Evolutionary conservation across 192 early-diverging fungal species (phyloP).

Genomic region (Coemansia sp.): DNA sequence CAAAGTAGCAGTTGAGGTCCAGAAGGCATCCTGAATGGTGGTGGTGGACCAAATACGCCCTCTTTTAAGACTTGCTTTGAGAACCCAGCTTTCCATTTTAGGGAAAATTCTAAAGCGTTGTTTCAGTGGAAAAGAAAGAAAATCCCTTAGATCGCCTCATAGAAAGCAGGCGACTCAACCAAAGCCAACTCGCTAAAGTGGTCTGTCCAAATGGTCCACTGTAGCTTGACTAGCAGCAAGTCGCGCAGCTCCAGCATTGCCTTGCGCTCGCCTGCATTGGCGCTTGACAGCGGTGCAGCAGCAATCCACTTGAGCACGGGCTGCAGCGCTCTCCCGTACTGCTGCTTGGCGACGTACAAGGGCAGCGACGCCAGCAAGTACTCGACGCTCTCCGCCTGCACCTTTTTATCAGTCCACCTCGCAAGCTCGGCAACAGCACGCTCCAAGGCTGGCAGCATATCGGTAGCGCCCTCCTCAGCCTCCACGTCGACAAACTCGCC

Average conservation of each 20-base stretch:
- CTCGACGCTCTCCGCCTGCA: slow-evolving; percentile 53
- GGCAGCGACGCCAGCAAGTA: slow-evolving; percentile 59
- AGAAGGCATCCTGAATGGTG: too few species aligned
- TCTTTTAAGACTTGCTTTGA: too few species aligned
- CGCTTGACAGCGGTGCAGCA: slow-evolving; percentile 53
- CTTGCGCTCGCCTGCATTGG: slow-evolving; percentile 58
- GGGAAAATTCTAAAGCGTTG: background rate
- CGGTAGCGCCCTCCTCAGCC: slow-evolving; percentile 9
- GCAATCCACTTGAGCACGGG: slow-evolving; percentile 67
- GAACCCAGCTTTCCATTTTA: background rate
- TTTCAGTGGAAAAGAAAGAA: too few species aligned
- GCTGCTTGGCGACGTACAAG: slow-evolving; percentile 54
- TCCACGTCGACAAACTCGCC: slow-evolving; percentile 50
- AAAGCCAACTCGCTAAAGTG: slow-evolving; percentile 31
- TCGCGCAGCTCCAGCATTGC: slow-evolving; percentile 53
- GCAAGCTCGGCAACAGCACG: slow-evolving; percentile 55
- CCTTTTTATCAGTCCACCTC: slow-evolving; percentile 57
- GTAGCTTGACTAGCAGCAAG: slow-evolving; percentile 60
- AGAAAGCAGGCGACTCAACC: slow-evolving; percentile 21
- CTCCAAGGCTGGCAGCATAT: slow-evolving; percentile 53
- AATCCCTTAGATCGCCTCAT: slow-evolving; percentile 8
- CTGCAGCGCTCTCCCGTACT: slow-evolving; percentile 69
- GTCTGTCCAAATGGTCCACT: slow-evolving; percentile 69
- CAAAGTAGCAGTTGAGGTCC: too few species aligned
- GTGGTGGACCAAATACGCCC: too few species aligned